Percentiles rank a stretch among this genome's conserved stretches.
Conservation (phyloP, 106 monocot species). For the Acanthochlamys bracteata region DNA sequence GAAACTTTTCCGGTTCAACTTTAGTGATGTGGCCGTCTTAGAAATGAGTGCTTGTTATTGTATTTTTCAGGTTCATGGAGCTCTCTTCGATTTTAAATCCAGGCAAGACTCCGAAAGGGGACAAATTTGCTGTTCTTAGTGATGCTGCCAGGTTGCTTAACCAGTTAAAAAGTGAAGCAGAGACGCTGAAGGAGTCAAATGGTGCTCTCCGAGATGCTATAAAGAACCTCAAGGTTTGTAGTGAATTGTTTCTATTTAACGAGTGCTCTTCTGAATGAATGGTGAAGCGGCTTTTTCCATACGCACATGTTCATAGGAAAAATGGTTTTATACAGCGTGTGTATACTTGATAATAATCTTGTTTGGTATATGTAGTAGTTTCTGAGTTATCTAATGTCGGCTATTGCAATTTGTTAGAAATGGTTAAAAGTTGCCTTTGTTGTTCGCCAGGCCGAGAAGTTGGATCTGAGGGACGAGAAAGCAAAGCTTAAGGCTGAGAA, state of each 20-base stretch:
- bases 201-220: slow-evolving; percentile 38
- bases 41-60: too few species aligned
- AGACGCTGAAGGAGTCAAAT: slow-evolving; percentile 55
- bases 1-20: too few species aligned
- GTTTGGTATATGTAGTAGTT: too few species aligned
- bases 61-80: slow-evolving; percentile 53
- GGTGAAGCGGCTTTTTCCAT: neutral
- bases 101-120: slow-evolving; percentile 45
- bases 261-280: neutral
- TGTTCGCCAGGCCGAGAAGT: slow-evolving; percentile 51
- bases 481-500: slow-evolving; percentile 62
- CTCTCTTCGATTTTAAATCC: slow-evolving; percentile 54
- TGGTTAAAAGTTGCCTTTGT: too few species aligned
- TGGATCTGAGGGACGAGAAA: slow-evolving; percentile 68
- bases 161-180: slow-evolving; percentile 45
- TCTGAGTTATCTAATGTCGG: too few species aligned
- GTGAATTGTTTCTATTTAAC: neutral
- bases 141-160: slow-evolving; percentile 41
- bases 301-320: too few species aligned
- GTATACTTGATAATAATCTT: too few species aligned
- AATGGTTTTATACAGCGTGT: too few species aligned
- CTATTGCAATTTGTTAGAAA: too few species aligned
- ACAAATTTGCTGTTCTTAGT: slow-evolving; percentile 48
- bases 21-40: too few species aligned
- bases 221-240: slow-evolving; percentile 56